Percentiles rank a stretch among this genome's conserved stretches.
These are phyloP conservation scores for Trichoderma citrinoviride DNA, from an alignment of 2,329 filamentous ascomycete genomes.

Conservation along the genomic window DNA sequence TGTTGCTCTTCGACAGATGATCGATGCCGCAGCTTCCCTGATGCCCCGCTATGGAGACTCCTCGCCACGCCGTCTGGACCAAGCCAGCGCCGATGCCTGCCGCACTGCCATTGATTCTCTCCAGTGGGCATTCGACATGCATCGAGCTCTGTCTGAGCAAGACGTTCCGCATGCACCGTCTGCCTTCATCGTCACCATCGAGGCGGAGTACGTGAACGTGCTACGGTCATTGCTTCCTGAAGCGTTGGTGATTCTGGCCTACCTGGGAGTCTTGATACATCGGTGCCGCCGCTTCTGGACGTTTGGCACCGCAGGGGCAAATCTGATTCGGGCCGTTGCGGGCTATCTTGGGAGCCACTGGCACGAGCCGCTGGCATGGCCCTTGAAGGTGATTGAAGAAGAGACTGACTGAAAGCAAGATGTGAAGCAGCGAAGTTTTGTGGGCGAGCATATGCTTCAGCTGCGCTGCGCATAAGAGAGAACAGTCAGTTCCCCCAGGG, in stretches of 20 bases:
- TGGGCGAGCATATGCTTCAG: neutral
- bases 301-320: constrained; percentile 35
- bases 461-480: neutral
- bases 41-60: constrained; percentile 33
- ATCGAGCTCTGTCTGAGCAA: constrained; percentile 27
- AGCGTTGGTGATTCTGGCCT: constrained; percentile 47
- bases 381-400: constrained; percentile 31
- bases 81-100: constrained; percentile 31
- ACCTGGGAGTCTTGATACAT: constrained; percentile 50
- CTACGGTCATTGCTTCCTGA: constrained; percentile 39
- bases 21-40: constrained; percentile 26
- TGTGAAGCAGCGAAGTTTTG: neutral
- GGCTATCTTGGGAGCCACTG: constrained; percentile 36
- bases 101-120: constrained; percentile 31
- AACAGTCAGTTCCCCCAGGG: neutral
- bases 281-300: constrained; percentile 41
- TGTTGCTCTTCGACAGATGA: constrained; percentile 24
- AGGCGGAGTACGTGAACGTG: constrained; percentile 36
- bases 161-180: constrained; percentile 34
- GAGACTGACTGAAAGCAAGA: constrained; percentile 28
- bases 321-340: constrained; percentile 34
- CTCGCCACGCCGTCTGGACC: constrained; percentile 24
- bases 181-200: constrained; percentile 35
- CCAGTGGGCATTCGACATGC: constrained; percentile 38
- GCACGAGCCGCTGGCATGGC: constrained; percentile 36